Percentiles rank a stretch among this genome's conserved stretches.
Conservation (phyloP, 371 early-diverging fungal species). For the Syncephalastrum contaminatum region DNA sequence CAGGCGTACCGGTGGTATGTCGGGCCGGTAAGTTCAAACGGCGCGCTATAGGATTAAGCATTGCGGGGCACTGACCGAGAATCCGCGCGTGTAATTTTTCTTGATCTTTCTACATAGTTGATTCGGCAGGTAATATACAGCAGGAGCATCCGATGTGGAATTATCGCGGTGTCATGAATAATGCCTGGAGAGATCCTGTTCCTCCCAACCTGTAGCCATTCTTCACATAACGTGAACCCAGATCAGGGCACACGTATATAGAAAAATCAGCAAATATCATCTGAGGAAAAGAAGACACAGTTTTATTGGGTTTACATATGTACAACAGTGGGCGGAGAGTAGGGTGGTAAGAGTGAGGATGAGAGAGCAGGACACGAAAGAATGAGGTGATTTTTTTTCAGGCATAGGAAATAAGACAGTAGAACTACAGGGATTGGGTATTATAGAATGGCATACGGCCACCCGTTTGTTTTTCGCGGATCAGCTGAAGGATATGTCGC, state of each 20-base stretch:
- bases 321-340: too few relatives aligned
- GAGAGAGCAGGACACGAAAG: too few relatives aligned
- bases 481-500: constrained; percentile 81
- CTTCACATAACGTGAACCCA: too few relatives aligned
- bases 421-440: constrained; percentile 3
- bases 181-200: constrained; percentile 46
- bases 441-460: constrained; percentile 19
- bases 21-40: constrained; percentile 61
- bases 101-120: constrained; percentile 39
- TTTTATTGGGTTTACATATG: too few relatives aligned
- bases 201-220: background rate
- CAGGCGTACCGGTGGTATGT: constrained; percentile 50
- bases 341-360: too few relatives aligned
- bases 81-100: background rate
- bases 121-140: constrained; percentile 76
- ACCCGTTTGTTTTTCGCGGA: constrained; percentile 59
- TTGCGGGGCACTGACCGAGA: background rate
- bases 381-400: too few relatives aligned
- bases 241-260: too few relatives aligned
- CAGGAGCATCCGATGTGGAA: constrained; percentile 82
- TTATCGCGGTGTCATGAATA: constrained; percentile 84
- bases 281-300: too few relatives aligned
- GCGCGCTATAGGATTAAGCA: background rate
- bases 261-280: too few relatives aligned
- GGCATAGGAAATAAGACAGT: too few relatives aligned